Percentiles rank a stretch among this genome's conserved stretches.
phyloP scores from a whole-genome alignment of 495 filamentous ascomycete genomes.

The Penicillium turbatum region DNA sequence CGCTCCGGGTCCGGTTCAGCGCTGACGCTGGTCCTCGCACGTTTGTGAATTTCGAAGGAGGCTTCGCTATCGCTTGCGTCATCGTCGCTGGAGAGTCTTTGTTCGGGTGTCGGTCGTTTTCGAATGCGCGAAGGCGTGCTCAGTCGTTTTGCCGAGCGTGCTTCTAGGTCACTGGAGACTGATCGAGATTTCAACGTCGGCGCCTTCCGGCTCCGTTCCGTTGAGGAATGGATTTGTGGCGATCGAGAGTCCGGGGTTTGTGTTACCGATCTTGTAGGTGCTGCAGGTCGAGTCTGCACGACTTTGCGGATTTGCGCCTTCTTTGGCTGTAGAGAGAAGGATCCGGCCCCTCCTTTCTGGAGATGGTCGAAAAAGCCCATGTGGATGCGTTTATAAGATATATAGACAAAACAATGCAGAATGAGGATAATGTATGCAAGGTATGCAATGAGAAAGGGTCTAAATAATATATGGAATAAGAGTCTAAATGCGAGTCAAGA shows the following conservation, averaged over 20 bases:
- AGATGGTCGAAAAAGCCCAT: conserved; percentile 57
- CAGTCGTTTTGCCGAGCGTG: conserved; percentile 33
- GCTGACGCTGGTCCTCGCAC: conserved; percentile 38
- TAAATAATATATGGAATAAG: conserved; percentile 17
- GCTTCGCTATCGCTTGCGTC: conserved; percentile 46
- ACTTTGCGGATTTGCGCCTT: conserved; percentile 48
- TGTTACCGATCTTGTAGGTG: conserved; percentile 29
- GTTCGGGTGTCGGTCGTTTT: conserved; percentile 46
- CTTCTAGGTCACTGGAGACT: conserved; percentile 31
- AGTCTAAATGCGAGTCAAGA: conserved; percentile 12
- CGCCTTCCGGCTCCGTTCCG: conserved; percentile 28
- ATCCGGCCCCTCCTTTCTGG: conserved; percentile 49
- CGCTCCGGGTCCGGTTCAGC: conserved; percentile 54
- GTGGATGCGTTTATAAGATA: conserved; percentile 7
- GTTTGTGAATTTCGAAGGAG: conserved; percentile 46
- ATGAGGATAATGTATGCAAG: conserved; percentile 5
- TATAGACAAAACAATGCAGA: conserved; percentile 24
- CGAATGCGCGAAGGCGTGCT: conserved; percentile 36
- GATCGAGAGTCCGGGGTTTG: conserved; percentile 22
- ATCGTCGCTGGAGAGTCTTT: conserved; percentile 47
- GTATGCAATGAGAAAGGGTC: conserved; percentile 4
- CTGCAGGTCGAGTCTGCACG: conserved; percentile 36
- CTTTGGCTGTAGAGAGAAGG: conserved; percentile 47
- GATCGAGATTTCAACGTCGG: conserved; percentile 30
- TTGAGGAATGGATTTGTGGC: conserved; percentile 19